These are phyloP conservation scores for Boletus reticuloceps DNA, from an alignment of 768 basidiomycete genomes.

Conservation along the genomic window DNA sequence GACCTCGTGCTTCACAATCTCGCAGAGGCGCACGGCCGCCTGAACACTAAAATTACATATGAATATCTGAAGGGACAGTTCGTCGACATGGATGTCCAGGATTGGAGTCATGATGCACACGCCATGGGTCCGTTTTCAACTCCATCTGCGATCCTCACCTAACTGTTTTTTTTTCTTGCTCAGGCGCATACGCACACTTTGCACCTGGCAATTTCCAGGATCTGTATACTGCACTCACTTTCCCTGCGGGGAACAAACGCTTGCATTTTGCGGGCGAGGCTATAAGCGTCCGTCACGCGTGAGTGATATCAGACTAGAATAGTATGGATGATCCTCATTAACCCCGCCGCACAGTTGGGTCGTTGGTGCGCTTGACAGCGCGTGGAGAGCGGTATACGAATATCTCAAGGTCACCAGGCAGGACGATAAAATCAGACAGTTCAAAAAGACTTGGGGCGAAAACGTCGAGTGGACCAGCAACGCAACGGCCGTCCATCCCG, in stretches of 20 bases:
- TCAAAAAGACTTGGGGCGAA: conserved; percentile 30
- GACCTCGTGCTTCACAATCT: conserved; percentile 26
- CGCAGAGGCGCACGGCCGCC: conserved; percentile 17
- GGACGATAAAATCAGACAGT: conserved; percentile 3
- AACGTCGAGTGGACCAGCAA: conserved; percentile 28
- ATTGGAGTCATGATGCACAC: conserved; percentile 34
- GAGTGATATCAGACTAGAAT: conserved; percentile 13
- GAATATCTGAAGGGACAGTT: conserved; percentile 17
- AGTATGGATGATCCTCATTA: neutral
- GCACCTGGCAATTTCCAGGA: conserved; percentile 39
- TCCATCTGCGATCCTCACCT: neutral
- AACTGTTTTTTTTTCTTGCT: neutral
- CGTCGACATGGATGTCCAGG: conserved; percentile 27
- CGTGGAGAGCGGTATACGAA: conserved; percentile 33
- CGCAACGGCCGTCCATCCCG: too few relatives aligned
- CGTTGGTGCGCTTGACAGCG: conserved; percentile 38
- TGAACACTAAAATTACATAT: conserved; percentile 9
- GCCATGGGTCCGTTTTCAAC: conserved; percentile 32
- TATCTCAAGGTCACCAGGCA: conserved; percentile 18
- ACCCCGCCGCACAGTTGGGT: conserved; percentile 33
- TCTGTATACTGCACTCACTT: conserved; percentile 30
- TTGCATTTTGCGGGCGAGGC: conserved; percentile 19
- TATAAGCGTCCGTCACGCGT: conserved; percentile 14
- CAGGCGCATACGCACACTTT: conserved; percentile 42
- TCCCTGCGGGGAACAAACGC: conserved; percentile 24